phyloP scores from a whole-genome alignment of 2,329 filamentous ascomycete genomes.

The Ophiostoma pallidulum region DNA sequence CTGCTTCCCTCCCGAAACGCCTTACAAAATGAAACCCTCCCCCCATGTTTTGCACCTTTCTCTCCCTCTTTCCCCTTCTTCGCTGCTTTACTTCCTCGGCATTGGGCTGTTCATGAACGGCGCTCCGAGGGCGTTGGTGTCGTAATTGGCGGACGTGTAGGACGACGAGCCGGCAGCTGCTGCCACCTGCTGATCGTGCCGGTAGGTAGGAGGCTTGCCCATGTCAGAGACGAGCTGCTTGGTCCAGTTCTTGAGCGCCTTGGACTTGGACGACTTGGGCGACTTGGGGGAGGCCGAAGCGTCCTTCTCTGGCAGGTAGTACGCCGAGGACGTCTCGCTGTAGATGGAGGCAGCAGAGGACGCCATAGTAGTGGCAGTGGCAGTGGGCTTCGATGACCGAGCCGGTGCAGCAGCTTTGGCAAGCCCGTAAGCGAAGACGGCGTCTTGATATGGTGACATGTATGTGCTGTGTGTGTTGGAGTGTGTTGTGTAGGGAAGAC shows the following conservation, averaged over 20 bases:
- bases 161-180: neutral
- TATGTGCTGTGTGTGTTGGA: neutral
- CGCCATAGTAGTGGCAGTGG: conserved; percentile 21
- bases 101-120: conserved; percentile 1
- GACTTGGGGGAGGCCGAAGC: neutral
- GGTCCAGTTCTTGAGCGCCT: conserved; percentile 8
- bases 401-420: neutral
- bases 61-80: too few relatives aligned
- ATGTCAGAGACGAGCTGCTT: conserved; percentile 16
- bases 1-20: too few relatives aligned
- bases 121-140: neutral
- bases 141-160: neutral
- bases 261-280: too few relatives aligned
- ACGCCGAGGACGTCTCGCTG: conserved; percentile 6
- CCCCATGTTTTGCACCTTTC: too few relatives aligned
- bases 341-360: conserved; percentile 6
- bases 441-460: conserved; percentile 8
- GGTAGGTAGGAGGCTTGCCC: conserved; percentile 13
- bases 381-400: conserved; percentile 21
- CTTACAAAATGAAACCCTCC: too few relatives aligned
- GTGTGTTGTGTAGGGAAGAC: too few relatives aligned
- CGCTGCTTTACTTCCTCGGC: neutral
- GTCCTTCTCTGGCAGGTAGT: conserved; percentile 17
- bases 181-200: conserved; percentile 11
- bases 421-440: conserved; percentile 14